These are phyloP conservation scores for Coemansia asiatica DNA, from an alignment of 192 early-diverging fungal species.

Conservation along the genomic window DNA sequence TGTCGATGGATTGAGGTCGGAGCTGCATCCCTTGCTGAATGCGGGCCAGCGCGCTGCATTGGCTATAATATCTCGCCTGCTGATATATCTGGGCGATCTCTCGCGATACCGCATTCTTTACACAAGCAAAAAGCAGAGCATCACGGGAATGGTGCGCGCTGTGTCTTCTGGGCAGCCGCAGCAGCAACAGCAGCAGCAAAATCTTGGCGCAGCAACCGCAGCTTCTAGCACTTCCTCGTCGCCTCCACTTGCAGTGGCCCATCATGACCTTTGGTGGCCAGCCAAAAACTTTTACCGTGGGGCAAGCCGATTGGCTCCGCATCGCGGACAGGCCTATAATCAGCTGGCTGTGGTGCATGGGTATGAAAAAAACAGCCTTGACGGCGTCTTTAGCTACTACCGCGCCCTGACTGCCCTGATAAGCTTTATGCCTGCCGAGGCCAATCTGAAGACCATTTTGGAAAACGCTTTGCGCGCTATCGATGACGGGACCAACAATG, in stretches of 20 bases:
- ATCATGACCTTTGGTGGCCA: constrained; percentile 30
- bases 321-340: constrained; percentile 49
- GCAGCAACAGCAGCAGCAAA: constrained; percentile 2
- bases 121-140: constrained; percentile 25
- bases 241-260: not conserved
- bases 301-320: constrained; percentile 42
- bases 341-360: constrained; percentile 50
- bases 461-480: constrained; percentile 32
- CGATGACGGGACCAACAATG: not conserved
- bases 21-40: constrained; percentile 33
- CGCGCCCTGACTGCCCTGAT: constrained; percentile 36
- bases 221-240: not conserved
- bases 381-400: constrained; percentile 41
- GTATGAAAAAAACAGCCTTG: constrained; percentile 37
- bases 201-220: not conserved
- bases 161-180: constrained; percentile 8
- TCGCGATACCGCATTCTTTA: constrained; percentile 43
- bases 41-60: constrained; percentile 28
- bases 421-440: constrained; percentile 28
- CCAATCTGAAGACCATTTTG: constrained; percentile 39
- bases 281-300: constrained; percentile 47
- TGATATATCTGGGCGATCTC: constrained; percentile 47
- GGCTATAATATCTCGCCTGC: constrained; percentile 28
- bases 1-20: constrained; percentile 26
- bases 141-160: not conserved